Evolutionary conservation across 768 basidiomycete genomes (phyloP).

Genomic region (Suillus tomentosus): DNA sequence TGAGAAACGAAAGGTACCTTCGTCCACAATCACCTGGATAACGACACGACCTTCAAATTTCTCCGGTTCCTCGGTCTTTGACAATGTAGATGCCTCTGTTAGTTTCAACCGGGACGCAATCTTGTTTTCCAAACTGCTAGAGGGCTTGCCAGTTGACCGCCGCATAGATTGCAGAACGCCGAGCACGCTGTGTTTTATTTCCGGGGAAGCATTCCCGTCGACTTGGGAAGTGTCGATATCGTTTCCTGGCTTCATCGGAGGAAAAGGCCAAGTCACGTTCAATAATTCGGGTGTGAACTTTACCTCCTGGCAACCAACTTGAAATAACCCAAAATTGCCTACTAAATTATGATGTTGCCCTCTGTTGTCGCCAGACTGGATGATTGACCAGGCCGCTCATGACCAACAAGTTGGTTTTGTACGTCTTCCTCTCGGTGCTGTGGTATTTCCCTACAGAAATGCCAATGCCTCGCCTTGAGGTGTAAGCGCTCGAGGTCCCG

Average conservation of each 20-base stretch:
- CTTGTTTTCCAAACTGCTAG: constrained; percentile 25
- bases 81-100: constrained; percentile 44
- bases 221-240: constrained; percentile 24
- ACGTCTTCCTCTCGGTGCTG: neutral
- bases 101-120: constrained; percentile 31
- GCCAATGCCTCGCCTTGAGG: constrained; percentile 11
- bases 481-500: neutral
- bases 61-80: constrained; percentile 46
- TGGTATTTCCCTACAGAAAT: constrained; percentile 12
- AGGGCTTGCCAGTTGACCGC: constrained; percentile 14
- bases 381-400: constrained; percentile 35
- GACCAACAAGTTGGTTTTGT: constrained; percentile 22
- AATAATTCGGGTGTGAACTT: neutral
- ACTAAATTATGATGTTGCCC: constrained; percentile 29
- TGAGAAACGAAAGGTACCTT: constrained; percentile 37
- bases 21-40: constrained; percentile 42
- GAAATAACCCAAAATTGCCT: neutral
- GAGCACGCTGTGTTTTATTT: constrained; percentile 31
- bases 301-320: neutral
- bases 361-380: constrained; percentile 23
- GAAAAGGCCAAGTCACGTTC: neutral
- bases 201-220: constrained; percentile 29
- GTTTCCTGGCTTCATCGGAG: neutral
- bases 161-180: constrained; percentile 16
- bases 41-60: constrained; percentile 49